Percentiles rank a stretch among this genome's conserved stretches.
Evolutionary conservation across 1,284 basidiomycete genomes (phyloP).

Genomic region (Singerocomus inundabilis): DNA sequence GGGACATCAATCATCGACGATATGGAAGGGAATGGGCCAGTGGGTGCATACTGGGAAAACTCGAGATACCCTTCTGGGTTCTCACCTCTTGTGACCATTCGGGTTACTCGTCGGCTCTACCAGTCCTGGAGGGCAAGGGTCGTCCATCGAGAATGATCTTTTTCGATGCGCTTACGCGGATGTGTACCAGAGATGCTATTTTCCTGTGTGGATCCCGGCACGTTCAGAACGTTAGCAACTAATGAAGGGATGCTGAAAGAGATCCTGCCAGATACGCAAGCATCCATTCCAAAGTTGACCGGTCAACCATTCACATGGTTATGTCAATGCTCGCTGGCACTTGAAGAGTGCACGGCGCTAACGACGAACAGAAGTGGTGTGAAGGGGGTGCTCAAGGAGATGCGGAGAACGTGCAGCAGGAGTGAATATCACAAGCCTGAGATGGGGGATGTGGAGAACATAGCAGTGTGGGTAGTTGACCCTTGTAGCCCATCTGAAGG

Average conservation of each 20-base stretch:
- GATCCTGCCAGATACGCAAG: conserved; percentile 29
- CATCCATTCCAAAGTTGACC: conserved; percentile 51
- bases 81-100: conserved; percentile 57
- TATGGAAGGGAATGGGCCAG: too few species aligned
- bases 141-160: conserved; percentile 20
- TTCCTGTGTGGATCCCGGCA: conserved; percentile 25
- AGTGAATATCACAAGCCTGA: conserved; percentile 1
- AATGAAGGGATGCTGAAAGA: conserved; percentile 2
- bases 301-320: too few species aligned
- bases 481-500: conserved; percentile 41
- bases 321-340: conserved; percentile 70
- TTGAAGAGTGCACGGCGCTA: conserved; percentile 69
- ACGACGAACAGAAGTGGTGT: conserved; percentile 79
- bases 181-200: conserved; percentile 52
- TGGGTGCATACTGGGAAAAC: conserved; percentile 52
- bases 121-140: background rate
- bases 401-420: conserved; percentile 4
- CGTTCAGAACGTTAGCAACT: background rate
- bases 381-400: conserved; percentile 63
- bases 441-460: conserved; percentile 25
- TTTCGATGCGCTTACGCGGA: conserved; percentile 45
- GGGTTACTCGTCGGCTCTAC: conserved; percentile 37
- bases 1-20: background rate
- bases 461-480: conserved; percentile 52
- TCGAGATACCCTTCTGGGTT: conserved; percentile 56